phyloP scores from a whole-genome alignment of 805 yeast genomes.

The Pichia gijzeniarum region DNA sequence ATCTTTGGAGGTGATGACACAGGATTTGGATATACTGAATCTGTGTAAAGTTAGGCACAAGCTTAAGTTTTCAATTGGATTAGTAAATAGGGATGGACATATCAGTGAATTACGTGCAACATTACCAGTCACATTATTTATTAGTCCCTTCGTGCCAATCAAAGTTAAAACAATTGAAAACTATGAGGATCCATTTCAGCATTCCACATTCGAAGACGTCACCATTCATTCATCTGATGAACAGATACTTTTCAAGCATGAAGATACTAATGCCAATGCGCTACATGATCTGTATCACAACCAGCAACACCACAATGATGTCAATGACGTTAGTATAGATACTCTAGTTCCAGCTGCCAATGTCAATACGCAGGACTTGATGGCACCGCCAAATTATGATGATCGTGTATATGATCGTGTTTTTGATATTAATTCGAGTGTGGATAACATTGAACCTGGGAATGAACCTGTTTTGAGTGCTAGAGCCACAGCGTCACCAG shows the following conservation, averaged over 20 bases:
- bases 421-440: slow-evolving; percentile 30
- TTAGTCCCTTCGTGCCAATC: slow-evolving; percentile 72
- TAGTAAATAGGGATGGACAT: slow-evolving; percentile 87
- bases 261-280: slow-evolving; percentile 10
- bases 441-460: background rate
- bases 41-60: slow-evolving; percentile 84
- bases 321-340: slow-evolving; percentile 2
- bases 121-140: slow-evolving; percentile 54
- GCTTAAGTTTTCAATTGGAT: slow-evolving; percentile 69
- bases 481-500: no score
- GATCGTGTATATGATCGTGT: slow-evolving; percentile 75
- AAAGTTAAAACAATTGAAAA: slow-evolving; percentile 37
- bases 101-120: slow-evolving; percentile 88
- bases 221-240: slow-evolving; percentile 25
- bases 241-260: slow-evolving; percentile 23
- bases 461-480: background rate
- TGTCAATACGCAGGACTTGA: slow-evolving; percentile 35
- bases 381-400: slow-evolving; percentile 85
- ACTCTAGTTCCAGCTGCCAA: slow-evolving; percentile 12
- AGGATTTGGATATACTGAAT: slow-evolving; percentile 70
- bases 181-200: slow-evolving; percentile 19
- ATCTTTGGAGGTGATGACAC: slow-evolving; percentile 69
- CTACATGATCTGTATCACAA: background rate
- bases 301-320: slow-evolving; percentile 1
- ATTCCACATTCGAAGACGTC: slow-evolving; percentile 23